Evolutionary conservation across 2,329 filamentous ascomycete genomes (phyloP).

Genomic region (Didymella exigua): DNA sequence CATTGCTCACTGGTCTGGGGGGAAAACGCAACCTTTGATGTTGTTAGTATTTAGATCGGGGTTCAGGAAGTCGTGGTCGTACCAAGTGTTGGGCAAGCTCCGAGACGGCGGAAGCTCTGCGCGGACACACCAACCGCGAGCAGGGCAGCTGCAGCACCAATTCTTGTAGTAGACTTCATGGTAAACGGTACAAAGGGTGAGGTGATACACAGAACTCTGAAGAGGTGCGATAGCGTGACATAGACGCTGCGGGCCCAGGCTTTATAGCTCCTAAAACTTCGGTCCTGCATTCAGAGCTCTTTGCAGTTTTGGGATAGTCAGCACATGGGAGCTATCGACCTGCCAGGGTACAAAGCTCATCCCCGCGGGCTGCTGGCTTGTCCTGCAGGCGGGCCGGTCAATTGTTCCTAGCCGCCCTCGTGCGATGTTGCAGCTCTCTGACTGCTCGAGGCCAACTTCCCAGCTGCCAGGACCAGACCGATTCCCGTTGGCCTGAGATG

Average conservation of each 20-base stretch:
- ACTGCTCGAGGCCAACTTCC: constrained; percentile 36
- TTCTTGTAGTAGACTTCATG: constrained; percentile 41
- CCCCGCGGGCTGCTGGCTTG: constrained; percentile 21
- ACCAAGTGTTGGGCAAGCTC: constrained; percentile 62
- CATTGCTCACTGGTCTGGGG: constrained; percentile 60
- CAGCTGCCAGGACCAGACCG: constrained; percentile 27
- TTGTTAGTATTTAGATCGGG: constrained; percentile 21
- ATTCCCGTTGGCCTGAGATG: constrained; percentile 18
- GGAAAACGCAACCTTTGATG: constrained; percentile 56
- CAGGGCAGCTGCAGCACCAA: constrained; percentile 37
- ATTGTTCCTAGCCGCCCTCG: constrained; percentile 28
- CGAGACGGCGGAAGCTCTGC: constrained; percentile 62
- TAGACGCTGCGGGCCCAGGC: constrained; percentile 20
- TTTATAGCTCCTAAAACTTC: constrained; percentile 38
- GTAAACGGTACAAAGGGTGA: constrained; percentile 25
- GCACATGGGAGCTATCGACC: constrained; percentile 2
- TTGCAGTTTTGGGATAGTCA: constrained; percentile 5
- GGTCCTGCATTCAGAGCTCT: constrained; percentile 30
- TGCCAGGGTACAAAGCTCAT: constrained; percentile 23
- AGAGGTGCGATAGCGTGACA: constrained; percentile 25
- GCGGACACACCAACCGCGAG: constrained; percentile 44
- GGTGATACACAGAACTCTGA: constrained; percentile 21
- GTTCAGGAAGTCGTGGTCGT: constrained; percentile 20
- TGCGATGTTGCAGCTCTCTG: constrained; percentile 37
- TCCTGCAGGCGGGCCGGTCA: constrained; percentile 18